Conservation (phyloP, 2,329 filamentous ascomycete genomes). For the Fusarium graminum region DNA sequence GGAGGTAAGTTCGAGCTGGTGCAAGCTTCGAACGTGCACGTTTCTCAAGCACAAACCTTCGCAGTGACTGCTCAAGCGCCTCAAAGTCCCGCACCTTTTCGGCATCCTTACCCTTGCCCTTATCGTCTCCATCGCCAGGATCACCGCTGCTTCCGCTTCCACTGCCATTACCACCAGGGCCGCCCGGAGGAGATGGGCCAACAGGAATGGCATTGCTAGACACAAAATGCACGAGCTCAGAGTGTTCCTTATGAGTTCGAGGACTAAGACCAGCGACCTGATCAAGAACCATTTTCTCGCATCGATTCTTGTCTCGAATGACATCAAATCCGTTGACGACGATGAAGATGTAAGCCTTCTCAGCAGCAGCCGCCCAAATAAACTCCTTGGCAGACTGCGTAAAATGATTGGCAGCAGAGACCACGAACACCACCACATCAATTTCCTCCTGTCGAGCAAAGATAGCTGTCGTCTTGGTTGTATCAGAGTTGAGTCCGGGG, state of each 20-base stretch:
- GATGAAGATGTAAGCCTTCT: slow-evolving; percentile 99
- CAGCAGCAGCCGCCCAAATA: slow-evolving; percentile 92
- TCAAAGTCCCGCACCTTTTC: slow-evolving; percentile 93
- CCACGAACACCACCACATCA: slow-evolving; percentile 97
- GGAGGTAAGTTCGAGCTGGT: slow-evolving; percentile 92
- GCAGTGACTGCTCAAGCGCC: slow-evolving; percentile 86
- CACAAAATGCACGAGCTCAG: slow-evolving; percentile 96
- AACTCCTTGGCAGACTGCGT: slow-evolving; percentile 98
- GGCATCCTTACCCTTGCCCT: slow-evolving; percentile 86
- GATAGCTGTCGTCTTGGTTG: slow-evolving; percentile 95
- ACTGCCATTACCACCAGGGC: slow-evolving; percentile 66
- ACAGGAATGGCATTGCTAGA: slow-evolving; percentile 95
- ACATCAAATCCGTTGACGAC: slow-evolving; percentile 98
- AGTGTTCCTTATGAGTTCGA: slow-evolving; percentile 89
- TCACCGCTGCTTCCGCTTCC: slow-evolving; percentile 69
- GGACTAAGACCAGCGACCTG: slow-evolving; percentile 91
- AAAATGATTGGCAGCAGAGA: slow-evolving; percentile 97
- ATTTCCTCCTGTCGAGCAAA: slow-evolving; percentile 99
- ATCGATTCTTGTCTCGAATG: slow-evolving; percentile 91
- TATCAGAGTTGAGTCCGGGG: slow-evolving; percentile 94
- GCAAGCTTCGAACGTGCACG: slow-evolving; percentile 94
- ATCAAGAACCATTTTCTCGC: slow-evolving; percentile 92
- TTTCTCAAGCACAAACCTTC: slow-evolving; percentile 96
- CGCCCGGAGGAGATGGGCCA: slow-evolving; percentile 68
- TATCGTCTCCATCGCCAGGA: slow-evolving; percentile 69